Conservation (phyloP, 345 rosid species). For the Balakata baccata region DNA sequence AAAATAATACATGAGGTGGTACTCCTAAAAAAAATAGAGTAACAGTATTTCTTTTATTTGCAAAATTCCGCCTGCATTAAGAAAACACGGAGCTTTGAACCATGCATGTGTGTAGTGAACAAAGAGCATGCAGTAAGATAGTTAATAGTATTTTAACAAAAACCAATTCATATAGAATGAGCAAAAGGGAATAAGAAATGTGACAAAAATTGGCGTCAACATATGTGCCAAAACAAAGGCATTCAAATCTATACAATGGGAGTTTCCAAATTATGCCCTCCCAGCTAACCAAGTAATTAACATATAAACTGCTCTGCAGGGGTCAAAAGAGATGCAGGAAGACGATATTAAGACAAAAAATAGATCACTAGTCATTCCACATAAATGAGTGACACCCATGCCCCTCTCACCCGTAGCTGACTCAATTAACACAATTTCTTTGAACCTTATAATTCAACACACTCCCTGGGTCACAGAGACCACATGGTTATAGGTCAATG, state of each 20-base stretch:
- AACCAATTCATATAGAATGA: neutral
- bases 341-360: neutral
- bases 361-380: neutral
- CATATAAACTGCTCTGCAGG: neutral
- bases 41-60: no score
- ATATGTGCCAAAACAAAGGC: neutral
- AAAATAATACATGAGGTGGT: no score
- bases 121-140: no score
- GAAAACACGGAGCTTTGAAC: neutral
- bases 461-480: no score
- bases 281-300: neutral
- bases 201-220: neutral
- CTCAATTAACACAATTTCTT: neutral
- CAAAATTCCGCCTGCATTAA: neutral
- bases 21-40: no score
- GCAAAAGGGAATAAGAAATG: neutral
- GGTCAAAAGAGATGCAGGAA: neutral
- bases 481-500: no score
- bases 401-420: neutral
- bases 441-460: neutral
- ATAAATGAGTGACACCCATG: neutral
- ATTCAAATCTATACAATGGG: neutral
- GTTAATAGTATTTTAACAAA: neutral
- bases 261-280: neutral
- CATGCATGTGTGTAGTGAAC: neutral